Base-by-base conservation (phyloP, 768 basidiomycete species). In the Trametes sanguinea region DNA sequence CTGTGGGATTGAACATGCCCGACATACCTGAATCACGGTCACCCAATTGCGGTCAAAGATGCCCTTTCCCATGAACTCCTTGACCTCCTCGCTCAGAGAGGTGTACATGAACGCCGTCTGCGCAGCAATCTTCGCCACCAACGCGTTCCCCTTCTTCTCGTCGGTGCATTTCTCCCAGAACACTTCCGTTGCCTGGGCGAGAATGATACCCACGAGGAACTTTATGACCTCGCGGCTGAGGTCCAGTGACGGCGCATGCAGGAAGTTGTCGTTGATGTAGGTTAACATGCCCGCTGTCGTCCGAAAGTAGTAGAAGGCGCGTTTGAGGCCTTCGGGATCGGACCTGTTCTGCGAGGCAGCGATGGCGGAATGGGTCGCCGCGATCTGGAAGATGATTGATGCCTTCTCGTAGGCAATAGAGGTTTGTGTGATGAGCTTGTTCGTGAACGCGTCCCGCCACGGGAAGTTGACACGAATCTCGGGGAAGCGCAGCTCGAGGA, bases 191-290 rank as follows among this genome's bases (percentile, higher is more conserved):
- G 95, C 95, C 75, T 98, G 96, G 0, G 93, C 94, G 14, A 93
- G 80, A 71, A 95, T 94, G 67, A 96, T 62, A n/a, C 85, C 85
- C 1, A 94, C 86, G 42, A 97, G 80, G 67, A 96, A 92, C 74
- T 96, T 95, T 80, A 99, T 83, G 57, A 98, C 93, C 62, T 98
- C 96, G 17, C 94, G 83, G 69, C 89, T 90, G 47, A 98, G 84
- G 76, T 98, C 97, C 1, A 93, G 97, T 22, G 92, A 94, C 0
- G 97, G 97, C 0, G 96, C 97, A 69, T 99, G 97, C 0, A 99
- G 79, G 74, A 99, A 99, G 83, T 99, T 98, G 75, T 99, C 97
- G 77, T 98, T 98, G 80, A 99, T 95, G 74, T 98, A 99, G 6
- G 88, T 94, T 71, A 98, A 85, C 94, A 99, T 97, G 17, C 97